Percentiles rank a stretch among this genome's conserved stretches.
Evolutionary conservation across 106 monocot genomes (phyloP).

Genomic region (Gastrodia elata): DNA sequence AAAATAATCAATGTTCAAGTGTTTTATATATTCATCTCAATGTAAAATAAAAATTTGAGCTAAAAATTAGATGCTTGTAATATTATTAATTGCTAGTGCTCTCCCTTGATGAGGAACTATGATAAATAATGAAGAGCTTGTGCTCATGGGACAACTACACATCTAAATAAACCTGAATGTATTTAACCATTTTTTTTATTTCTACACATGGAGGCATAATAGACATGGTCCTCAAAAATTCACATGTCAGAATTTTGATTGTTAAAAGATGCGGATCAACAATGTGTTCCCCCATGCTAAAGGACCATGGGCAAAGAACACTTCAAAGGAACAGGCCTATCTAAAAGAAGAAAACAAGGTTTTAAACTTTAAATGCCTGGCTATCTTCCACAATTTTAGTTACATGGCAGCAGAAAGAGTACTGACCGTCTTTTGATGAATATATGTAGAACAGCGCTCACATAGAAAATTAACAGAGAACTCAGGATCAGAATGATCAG

Average conservation of each 20-base stretch:
- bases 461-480: conserved; percentile 53
- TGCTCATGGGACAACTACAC: no score
- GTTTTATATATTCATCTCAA: background rate
- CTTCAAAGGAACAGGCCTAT: background rate
- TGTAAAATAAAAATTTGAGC: background rate
- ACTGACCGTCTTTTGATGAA: conserved; percentile 69
- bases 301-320: background rate
- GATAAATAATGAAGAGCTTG: no score
- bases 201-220: background rate
- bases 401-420: background rate
- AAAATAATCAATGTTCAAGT: background rate
- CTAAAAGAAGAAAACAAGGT: background rate
- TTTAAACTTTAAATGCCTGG: background rate
- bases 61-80: no score
- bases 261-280: background rate
- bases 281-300: background rate
- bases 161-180: background rate
- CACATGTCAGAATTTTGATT: background rate
- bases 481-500: conserved; percentile 56
- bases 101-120: no score
- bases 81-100: no score
- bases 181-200: background rate
- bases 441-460: conserved; percentile 49
- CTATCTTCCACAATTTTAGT: background rate
- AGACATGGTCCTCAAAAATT: background rate